Evolutionary conservation across 192 early-diverging fungal genomes (phyloP).

Genomic region (Umbelopsis isabellina): DNA sequence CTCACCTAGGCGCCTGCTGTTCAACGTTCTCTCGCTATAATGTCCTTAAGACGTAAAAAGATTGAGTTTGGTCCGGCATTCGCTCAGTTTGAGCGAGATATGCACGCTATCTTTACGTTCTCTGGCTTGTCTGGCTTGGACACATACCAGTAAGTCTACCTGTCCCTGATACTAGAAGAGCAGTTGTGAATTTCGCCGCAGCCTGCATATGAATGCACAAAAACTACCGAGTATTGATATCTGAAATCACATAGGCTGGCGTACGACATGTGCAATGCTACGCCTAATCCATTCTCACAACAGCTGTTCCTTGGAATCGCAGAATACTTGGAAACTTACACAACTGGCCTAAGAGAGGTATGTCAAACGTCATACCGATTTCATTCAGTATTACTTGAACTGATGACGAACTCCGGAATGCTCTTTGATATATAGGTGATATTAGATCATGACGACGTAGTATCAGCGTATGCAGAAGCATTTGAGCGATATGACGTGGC

Average conservation of each 20-base stretch:
- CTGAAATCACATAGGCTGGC: conserved; percentile 50
- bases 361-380: not conserved
- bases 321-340: conserved; percentile 66
- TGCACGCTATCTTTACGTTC: conserved; percentile 59
- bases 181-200: conserved; percentile 1
- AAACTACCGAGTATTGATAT: not conserved
- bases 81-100: conserved; percentile 46
- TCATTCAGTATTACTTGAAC: not conserved
- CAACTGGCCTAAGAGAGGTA: conserved; percentile 56
- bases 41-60: conserved; percentile 58
- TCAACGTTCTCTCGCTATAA: conserved; percentile 23
- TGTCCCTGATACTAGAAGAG: not conserved
- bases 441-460: conserved; percentile 66
- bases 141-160: conserved; percentile 68
- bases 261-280: conserved; percentile 81
- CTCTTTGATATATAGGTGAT: conserved; percentile 46
- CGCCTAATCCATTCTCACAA: conserved; percentile 71
- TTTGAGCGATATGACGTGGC: conserved; percentile 70
- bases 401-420: not conserved
- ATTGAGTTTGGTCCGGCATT: conserved; percentile 57
- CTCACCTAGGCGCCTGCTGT: not conserved
- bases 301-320: conserved; percentile 66
- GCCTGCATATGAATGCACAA: not conserved
- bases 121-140: conserved; percentile 65
- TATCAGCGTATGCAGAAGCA: conserved; percentile 65